These are phyloP conservation scores for Botrytis tulipae DNA, from an alignment of 2,329 filamentous ascomycete species.

Conservation along the genomic window DNA sequence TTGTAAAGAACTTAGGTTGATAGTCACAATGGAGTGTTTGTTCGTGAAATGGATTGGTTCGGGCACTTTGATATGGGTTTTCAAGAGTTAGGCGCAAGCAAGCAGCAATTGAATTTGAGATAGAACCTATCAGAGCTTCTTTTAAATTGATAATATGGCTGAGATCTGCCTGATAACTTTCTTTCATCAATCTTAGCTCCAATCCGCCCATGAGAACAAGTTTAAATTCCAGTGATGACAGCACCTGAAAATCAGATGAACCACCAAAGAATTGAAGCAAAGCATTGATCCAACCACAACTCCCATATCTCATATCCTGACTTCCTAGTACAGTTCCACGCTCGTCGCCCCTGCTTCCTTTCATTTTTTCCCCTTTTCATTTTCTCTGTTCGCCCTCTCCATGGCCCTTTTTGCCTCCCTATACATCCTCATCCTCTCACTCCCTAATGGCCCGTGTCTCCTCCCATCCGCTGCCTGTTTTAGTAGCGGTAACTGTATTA, in stretches of 20 bases:
- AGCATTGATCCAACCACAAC: neutral
- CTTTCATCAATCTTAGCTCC: neutral
- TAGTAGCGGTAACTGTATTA: slow-evolving; percentile 49
- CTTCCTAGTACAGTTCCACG: too few species aligned
- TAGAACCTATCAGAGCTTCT: neutral
- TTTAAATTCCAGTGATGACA: neutral
- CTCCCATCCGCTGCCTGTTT: slow-evolving; percentile 47
- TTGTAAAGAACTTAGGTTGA: neutral
- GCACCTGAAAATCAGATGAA: neutral
- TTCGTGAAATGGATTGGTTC: neutral
- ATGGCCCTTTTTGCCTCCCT: slow-evolving; percentile 42
- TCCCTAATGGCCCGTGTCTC: slow-evolving; percentile 44
- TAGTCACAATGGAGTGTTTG: neutral
- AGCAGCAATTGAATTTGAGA: neutral
- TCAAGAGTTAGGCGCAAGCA: neutral
- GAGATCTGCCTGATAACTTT: neutral
- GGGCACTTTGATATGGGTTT: neutral
- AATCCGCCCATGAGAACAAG: neutral
- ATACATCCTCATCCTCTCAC: slow-evolving; percentile 44
- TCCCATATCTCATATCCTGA: neutral
- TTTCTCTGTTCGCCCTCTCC: slow-evolving; percentile 35
- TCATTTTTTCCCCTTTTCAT: neutral
- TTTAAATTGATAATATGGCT: neutral
- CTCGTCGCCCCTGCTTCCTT: neutral
- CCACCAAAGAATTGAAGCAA: neutral